These are phyloP conservation scores for Aspergillus kassunensis DNA, from an alignment of 495 filamentous ascomycete genomes.

Conservation along the genomic window DNA sequence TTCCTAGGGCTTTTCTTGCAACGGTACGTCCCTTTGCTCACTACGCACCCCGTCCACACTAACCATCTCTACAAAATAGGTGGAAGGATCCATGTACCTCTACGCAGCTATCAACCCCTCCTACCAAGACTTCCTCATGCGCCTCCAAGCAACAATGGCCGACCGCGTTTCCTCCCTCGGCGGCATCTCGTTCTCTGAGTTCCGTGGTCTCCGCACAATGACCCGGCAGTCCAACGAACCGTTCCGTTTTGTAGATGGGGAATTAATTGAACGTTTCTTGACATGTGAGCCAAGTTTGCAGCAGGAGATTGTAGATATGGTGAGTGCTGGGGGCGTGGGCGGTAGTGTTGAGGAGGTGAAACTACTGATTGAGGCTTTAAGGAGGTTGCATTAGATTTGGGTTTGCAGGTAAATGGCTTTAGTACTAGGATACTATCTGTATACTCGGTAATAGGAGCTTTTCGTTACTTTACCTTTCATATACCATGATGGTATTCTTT, in stretches of 20 bases:
- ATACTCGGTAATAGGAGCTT: too few species aligned
- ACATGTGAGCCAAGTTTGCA: constrained; percentile 61
- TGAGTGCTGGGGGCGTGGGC: too few species aligned
- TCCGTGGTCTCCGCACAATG: constrained; percentile 70
- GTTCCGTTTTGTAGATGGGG: constrained; percentile 86
- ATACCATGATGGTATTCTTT: too few species aligned
- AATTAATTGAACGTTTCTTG: constrained; percentile 82
- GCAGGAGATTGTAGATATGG: constrained; percentile 55
- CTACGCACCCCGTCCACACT: neutral
- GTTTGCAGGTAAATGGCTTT: too few species aligned
- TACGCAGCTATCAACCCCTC: constrained; percentile 69
- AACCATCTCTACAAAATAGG: constrained; percentile 39
- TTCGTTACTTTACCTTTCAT: too few species aligned
- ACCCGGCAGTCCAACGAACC: constrained; percentile 71
- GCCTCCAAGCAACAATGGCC: constrained; percentile 69
- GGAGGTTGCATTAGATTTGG: constrained; percentile 52
- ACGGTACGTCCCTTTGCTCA: constrained; percentile 58
- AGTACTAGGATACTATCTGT: too few species aligned
- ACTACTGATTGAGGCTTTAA: constrained; percentile 66
- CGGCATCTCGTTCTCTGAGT: constrained; percentile 67
- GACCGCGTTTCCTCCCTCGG: constrained; percentile 64
- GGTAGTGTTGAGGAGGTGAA: constrained; percentile 71
- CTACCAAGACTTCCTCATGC: constrained; percentile 75
- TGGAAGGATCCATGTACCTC: constrained; percentile 89
- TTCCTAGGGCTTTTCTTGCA: constrained; percentile 81